These are phyloP conservation scores for Hyaloperonospora brassicae DNA, from an alignment of 352 stramenopile species.

Conservation along the genomic window DNA sequence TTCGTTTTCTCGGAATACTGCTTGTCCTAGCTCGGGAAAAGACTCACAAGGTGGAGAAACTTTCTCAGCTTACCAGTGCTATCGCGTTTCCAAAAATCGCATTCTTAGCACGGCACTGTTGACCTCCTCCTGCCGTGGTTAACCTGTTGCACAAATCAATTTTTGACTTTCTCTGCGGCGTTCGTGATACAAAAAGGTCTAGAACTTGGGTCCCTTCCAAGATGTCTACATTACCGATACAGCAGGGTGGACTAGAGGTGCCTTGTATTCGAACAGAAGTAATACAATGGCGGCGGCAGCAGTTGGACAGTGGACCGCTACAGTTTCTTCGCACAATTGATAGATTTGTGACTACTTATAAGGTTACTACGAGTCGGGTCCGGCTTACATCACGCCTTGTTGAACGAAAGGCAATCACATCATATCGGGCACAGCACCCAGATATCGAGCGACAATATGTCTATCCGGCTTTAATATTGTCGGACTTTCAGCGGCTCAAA, in stretches of 20 bases:
- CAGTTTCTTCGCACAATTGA: neutral
- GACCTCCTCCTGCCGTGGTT: neutral
- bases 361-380: too few relatives aligned
- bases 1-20: too few relatives aligned
- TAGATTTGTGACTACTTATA: too few relatives aligned
- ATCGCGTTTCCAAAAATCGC: neutral
- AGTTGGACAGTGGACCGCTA: neutral
- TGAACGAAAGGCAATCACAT: too few relatives aligned
- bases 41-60: neutral
- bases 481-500: too few relatives aligned
- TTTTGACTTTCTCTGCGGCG: neutral
- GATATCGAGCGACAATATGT: too few relatives aligned
- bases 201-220: neutral
- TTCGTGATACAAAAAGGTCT: neutral
- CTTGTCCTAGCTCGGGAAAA: neutral
- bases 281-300: neutral
- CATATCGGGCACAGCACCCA: too few relatives aligned
- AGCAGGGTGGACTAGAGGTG: neutral
- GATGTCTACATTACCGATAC: neutral
- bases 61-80: neutral
- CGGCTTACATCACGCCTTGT: too few relatives aligned
- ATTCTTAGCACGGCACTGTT: neutral
- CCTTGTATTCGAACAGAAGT: neutral
- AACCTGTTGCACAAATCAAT: neutral
- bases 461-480: too few relatives aligned